A percentile compares a stretch with the other conserved stretches of the same genome.
Conservation (phyloP, 1,284 basidiomycete genomes). For the Meripilus lineatus region DNA sequence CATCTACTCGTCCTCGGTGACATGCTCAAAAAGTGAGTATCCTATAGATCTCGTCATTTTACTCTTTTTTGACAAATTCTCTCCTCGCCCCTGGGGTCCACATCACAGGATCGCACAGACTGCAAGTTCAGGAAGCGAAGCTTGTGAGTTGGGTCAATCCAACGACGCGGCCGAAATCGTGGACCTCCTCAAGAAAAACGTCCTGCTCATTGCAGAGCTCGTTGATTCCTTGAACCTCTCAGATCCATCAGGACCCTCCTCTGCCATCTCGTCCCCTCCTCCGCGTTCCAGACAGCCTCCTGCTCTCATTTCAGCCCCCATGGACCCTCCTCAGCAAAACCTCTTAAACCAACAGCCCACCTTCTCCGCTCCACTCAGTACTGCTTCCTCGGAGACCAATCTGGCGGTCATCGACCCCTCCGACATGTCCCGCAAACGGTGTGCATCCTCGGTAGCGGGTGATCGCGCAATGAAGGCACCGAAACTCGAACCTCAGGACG, state of each 20-base stretch:
- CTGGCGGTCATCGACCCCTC: constrained; percentile 20
- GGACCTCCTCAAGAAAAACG: constrained; percentile 42
- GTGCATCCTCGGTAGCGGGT: constrained; percentile 57
- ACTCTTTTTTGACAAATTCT: constrained; percentile 4
- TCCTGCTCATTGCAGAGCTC: constrained; percentile 43
- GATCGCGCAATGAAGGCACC: constrained; percentile 58
- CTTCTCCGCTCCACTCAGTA: constrained; percentile 14
- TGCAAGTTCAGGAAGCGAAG: constrained; percentile 42
- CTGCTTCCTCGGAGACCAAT: constrained; percentile 20
- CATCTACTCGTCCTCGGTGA: constrained; percentile 35
- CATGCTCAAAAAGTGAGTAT: constrained; percentile 35
- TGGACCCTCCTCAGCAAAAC: constrained; percentile 17
- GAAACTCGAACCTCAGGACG: constrained; percentile 66
- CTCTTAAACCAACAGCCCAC: constrained; percentile 19
- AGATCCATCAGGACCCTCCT: constrained; percentile 27
- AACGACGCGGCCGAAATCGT: constrained; percentile 41
- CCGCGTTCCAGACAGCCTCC: constrained; percentile 13
- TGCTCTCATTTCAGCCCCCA: constrained; percentile 14
- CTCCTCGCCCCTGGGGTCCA: constrained; percentile 10
- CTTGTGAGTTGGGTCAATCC: constrained; percentile 43
- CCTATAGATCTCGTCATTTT: background rate
- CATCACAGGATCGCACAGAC: constrained; percentile 41
- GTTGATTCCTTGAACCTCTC: constrained; percentile 40
- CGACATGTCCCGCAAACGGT: constrained; percentile 53
- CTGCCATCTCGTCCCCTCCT: constrained; percentile 11